phyloP scores from a whole-genome alignment of 2,329 filamentous ascomycete species.

The Nothopassalora personata region DNA sequence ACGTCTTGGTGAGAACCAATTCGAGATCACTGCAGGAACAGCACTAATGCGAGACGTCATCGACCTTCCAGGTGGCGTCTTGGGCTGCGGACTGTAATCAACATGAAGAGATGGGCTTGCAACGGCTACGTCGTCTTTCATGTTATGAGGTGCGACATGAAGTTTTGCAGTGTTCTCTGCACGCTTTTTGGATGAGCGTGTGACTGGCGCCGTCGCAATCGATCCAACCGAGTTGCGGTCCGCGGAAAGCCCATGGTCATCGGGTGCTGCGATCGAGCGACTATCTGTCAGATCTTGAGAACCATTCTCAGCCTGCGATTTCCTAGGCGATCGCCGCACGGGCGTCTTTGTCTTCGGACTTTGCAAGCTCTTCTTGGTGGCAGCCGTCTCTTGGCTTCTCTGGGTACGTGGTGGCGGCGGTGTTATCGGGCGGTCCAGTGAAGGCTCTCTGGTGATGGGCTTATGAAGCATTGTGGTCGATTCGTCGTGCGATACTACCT shows the following conservation, averaged over 20 bases:
- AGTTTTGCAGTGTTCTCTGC: neutral
- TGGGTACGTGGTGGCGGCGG: slow-evolving; percentile 1
- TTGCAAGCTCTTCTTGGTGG: slow-evolving; percentile 7
- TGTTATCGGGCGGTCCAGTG: neutral
- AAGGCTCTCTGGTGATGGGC: neutral
- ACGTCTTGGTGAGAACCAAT: slow-evolving; percentile 33
- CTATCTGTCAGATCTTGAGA: neutral
- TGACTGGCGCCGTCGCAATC: neutral
- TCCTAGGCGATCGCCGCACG: slow-evolving; percentile 9
- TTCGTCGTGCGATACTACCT: neutral
- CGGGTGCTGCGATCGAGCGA: neutral
- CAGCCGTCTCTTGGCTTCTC: slow-evolving; percentile 2
- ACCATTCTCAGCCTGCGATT: slow-evolving; percentile 7
- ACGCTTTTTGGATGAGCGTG: neutral
- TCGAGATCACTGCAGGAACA: slow-evolving; percentile 32
- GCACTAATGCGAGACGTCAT: slow-evolving; percentile 27
- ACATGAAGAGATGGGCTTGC: neutral
- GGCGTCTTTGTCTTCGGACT: slow-evolving; percentile 7
- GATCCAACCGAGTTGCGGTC: neutral
- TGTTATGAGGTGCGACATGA: neutral
- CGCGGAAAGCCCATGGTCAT: neutral
- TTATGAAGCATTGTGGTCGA: neutral
- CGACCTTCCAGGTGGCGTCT: slow-evolving; percentile 23
- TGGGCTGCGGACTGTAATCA: neutral
- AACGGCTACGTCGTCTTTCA: neutral